A percentile compares a stretch with the other conserved stretches of the same genome.
phyloP scores from a whole-genome alignment of 2,329 filamentous ascomycete genomes.

The Trichoderma afroharzianum region DNA sequence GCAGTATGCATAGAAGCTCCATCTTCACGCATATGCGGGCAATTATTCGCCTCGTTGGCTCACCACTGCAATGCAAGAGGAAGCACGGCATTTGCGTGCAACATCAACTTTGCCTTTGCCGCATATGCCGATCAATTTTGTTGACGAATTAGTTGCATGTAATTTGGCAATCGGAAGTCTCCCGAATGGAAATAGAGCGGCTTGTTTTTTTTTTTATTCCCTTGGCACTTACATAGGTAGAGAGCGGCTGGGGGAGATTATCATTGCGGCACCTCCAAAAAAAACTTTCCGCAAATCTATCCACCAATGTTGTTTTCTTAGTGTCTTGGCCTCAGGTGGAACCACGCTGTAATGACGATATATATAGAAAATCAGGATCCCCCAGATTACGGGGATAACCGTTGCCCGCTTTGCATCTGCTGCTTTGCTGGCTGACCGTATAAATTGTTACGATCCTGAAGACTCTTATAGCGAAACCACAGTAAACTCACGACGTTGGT shows the following conservation, averaged over 20 bases:
- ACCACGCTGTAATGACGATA: not conserved
- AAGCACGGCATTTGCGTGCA: not conserved
- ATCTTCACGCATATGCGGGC: not conserved
- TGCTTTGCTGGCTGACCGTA: not conserved
- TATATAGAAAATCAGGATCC: not conserved
- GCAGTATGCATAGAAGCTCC: not conserved
- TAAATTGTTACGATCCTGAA: not conserved
- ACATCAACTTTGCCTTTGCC: not conserved
- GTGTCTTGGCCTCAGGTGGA: not conserved
- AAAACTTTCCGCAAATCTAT: conserved; percentile 13
- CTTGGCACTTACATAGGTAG: not conserved
- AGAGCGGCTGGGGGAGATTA: not conserved
- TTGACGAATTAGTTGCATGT: not conserved
- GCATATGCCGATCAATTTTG: not conserved
- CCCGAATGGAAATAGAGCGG: not conserved
- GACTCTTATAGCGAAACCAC: not conserved
- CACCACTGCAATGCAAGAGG: not conserved
- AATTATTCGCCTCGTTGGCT: not conserved
- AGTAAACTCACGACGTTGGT: not conserved
- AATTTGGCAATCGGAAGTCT: not conserved
- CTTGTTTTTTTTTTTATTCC: not conserved
- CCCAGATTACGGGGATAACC: not conserved
- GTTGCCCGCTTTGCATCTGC: not conserved
- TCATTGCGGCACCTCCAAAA: not conserved
- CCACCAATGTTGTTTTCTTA: not conserved